Evolutionary conservation across 2,329 filamentous ascomycete species (phyloP), one percentile per base, ranked within the genome.

Genomic region (Colletotrichum cordylinicola): DNA sequence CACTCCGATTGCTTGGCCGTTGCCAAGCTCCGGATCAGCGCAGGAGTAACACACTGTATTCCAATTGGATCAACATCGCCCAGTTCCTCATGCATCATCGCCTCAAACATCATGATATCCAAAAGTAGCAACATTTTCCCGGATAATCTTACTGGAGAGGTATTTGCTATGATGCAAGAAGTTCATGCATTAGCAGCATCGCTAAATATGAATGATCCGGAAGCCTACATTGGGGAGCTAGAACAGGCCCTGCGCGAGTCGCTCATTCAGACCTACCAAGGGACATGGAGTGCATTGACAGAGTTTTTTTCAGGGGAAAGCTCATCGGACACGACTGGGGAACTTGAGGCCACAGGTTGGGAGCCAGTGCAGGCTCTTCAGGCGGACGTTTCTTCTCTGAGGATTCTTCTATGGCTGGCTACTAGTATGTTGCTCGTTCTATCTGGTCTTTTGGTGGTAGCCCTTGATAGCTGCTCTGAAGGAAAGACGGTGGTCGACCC

Each of bases 381-480:
- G 61, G 35, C 61, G 2, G 31, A 39, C 13, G 8, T 64, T 9
- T 37, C 61, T 2, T 0, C 31, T 35, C 2, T 5, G 0, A 37
- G 35, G 8, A 39, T 64, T 21, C 33, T 37, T 16, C 5, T 7
- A 3, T 64, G 61, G 61, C 4, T 64, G 6, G 13, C n/a, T 10
- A 16, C 16, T 2, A 64, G 33, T 35, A 13, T 64, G 35, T 9
- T 64, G 13, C 6, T 39, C 24, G n/a, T 43, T 0, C 13, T 64
- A 0, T 64, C 61, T 12, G 35, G 61, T 0, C 9, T 56, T 3
- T 5, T 39, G 4, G 31, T 43, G 4, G 2, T 64, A 0, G 21
- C 12, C 15, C 12, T 64, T 4, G 29, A 37, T 2, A 2, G 0
- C 12, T 2, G 2, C 16, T 24, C 29, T 3, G 29, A 39, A 0